These are phyloP conservation scores for Neurospora sp. DNA, from an alignment of 495 filamentous ascomycete species.

Conservation along the genomic window DNA sequence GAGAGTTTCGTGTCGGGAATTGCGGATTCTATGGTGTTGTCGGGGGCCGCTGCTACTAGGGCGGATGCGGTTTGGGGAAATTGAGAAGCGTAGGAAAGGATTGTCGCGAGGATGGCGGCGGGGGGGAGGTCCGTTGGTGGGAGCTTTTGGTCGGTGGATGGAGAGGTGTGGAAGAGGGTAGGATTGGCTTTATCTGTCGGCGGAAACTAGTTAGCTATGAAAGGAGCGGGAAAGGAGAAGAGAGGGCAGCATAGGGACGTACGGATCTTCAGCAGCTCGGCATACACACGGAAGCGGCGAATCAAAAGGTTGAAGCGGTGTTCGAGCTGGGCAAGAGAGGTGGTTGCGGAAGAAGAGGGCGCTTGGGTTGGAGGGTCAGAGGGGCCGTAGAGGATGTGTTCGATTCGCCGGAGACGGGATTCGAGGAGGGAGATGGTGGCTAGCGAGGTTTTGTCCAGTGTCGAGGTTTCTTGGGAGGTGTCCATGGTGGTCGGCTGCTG, in stretches of 20 bases:
- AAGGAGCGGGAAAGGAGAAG: background rate
- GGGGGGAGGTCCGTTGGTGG: conserved; percentile 32
- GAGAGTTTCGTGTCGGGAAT: conserved; percentile 60
- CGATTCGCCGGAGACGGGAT: conserved; percentile 59
- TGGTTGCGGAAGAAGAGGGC: conserved; percentile 34
- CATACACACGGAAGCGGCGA: conserved; percentile 33
- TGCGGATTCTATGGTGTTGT: conserved; percentile 50
- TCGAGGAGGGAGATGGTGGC: conserved; percentile 69
- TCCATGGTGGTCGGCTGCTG: background rate
- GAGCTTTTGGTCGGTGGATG: conserved; percentile 12
- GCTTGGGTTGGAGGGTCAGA: conserved; percentile 21
- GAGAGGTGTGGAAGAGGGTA: conserved; percentile 30
- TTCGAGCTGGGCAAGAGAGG: conserved; percentile 57
- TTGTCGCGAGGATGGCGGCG: conserved; percentile 49
- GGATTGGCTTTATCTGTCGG: conserved; percentile 34
- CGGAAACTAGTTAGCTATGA: conserved; percentile 2
- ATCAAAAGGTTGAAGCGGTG: conserved; percentile 33
- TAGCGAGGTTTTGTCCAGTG: conserved; percentile 40
- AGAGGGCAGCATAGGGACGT: conserved; percentile 4
- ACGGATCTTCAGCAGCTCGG: conserved; percentile 42
- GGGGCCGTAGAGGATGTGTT: conserved; percentile 61
- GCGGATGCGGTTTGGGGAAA: conserved; percentile 71
- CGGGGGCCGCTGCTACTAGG: conserved; percentile 51
- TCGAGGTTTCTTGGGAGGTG: conserved; percentile 4
- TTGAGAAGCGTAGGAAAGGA: conserved; percentile 62